Conservation (phyloP, 306 rosid genomes). For the Cucurbita maxima region DNA sequence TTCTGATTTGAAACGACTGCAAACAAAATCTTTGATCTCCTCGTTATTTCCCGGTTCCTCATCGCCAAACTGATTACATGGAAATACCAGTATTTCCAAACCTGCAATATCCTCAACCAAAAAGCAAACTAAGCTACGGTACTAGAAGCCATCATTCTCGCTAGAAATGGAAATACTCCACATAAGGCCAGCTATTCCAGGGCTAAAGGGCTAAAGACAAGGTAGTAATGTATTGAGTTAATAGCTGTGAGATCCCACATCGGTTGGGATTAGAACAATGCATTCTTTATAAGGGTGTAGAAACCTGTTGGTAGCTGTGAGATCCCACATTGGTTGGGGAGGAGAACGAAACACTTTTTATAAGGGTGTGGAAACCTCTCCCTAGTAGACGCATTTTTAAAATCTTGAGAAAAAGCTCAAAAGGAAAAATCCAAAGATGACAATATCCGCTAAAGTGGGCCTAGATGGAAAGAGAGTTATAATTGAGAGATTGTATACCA, state of each 20-base stretch:
- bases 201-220: background rate
- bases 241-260: background rate
- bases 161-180: background rate
- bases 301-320: background rate
- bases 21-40: constrained; percentile 62
- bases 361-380: no score
- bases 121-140: background rate
- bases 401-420: no score
- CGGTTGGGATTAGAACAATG: no score
- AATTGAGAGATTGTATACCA: background rate
- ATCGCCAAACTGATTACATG: constrained; percentile 75
- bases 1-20: constrained; percentile 75
- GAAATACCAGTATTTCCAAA: constrained; percentile 72
- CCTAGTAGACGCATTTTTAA: no score
- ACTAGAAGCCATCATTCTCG: background rate
- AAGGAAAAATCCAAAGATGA: no score
- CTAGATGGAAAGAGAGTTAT: background rate
- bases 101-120: constrained; percentile 24
- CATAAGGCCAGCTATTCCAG: background rate
- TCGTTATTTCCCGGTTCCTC: constrained; percentile 82
- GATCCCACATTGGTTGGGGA: no score
- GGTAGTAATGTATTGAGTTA: background rate
- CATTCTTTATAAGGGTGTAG: no score
- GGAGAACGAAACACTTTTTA: no score
- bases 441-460: no score